These are phyloP conservation scores for Herpetospermum pedunculosum DNA, from an alignment of 306 rosid genomes.

Conservation along the genomic window DNA sequence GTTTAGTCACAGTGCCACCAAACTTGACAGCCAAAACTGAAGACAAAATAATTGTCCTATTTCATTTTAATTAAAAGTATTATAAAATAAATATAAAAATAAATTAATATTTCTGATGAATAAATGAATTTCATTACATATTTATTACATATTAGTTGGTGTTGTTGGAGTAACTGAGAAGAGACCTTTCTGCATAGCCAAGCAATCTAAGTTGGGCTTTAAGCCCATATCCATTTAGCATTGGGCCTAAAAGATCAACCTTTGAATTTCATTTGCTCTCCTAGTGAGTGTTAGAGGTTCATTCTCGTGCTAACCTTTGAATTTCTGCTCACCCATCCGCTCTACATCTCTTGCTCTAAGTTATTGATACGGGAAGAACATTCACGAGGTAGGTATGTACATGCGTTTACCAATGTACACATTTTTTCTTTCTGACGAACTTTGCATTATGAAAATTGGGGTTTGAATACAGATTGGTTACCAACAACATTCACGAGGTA, in stretches of 20 bases:
- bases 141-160: background rate
- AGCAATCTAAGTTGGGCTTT: background rate
- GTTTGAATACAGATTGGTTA: no score
- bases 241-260: background rate
- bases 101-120: background rate
- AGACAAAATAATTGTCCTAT: background rate
- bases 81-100: background rate
- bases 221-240: background rate
- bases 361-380: no score
- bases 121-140: background rate
- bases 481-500: no score
- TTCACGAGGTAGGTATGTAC: no score
- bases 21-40: background rate
- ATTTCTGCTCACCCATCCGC: no score
- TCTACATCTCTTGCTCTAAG: no score
- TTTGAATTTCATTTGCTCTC: no score
- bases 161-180: background rate
- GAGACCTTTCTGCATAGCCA: background rate
- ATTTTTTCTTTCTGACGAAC: no score
- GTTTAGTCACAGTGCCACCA: background rate
- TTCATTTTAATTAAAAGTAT: background rate
- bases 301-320: no score
- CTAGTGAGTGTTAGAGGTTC: no score
- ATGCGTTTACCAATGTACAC: no score
- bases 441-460: no score